Evolutionary conservation across 768 basidiomycete species (phyloP), one percentile per base, ranked within the genome.

Genomic region (Rhodosporidiobolus odoratus): DNA sequence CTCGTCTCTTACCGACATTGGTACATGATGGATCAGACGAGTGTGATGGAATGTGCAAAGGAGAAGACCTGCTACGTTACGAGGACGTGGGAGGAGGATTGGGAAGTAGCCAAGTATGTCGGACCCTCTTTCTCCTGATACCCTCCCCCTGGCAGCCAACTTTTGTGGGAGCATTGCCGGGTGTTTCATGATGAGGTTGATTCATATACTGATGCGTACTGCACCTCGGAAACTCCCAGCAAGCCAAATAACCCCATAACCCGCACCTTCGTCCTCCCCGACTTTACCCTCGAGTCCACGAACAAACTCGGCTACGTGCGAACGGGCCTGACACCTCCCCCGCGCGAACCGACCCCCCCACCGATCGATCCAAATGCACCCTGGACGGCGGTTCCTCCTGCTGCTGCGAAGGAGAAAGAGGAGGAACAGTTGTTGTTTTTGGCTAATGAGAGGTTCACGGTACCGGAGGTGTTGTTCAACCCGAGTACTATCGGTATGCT

Each of bases 1-100:
- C 84, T 94, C 54, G 86, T 94, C 9, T 95, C 92, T 19, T 97
- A 90, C 79, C 87, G 95, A 53, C 94, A 97, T 78, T 97, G 91
- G 90, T 91, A 97, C 79, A 92, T 97, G 90, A 93, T 94, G 88
- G 92, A 96, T 77, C 89, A 97, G 79, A 94, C 92, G 4, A 86
- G 89, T 79, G 89, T 97, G 78, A 88, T 96, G 83, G 93, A 95
- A 81, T 85, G 89, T 76, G 89, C 92, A 76, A 93, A 95, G 79
- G 92, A 97, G 79, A 80, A 85, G 23, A 93, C 91, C 78, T 93
- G 92, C 80, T 96, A 88, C 79, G 88, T 95, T 65, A 87, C 91
- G 19, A 81, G 82, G 27, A 76, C 79, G 76, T 93, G 89, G 82
- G 83, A 83, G 68, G 78, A 79, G 57, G 92, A 96, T 80, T 81